Evolutionary conservation across 2,329 filamentous ascomycete genomes (phyloP), one percentile per base, ranked within the genome.

Genomic region (Juglanconis sp.): DNA sequence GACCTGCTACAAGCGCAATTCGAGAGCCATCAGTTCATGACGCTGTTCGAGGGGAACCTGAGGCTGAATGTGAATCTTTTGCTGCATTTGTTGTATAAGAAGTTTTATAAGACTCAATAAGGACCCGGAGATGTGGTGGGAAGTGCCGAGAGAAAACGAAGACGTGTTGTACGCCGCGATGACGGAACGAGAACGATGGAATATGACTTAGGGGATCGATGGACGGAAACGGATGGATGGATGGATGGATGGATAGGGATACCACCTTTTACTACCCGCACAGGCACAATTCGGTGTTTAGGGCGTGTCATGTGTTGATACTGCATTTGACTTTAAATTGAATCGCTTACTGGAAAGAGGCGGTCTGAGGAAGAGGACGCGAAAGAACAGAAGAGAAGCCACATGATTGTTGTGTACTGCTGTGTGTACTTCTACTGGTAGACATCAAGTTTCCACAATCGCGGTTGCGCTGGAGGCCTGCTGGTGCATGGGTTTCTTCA

Each of bases 41-140:
- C 91, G 70, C 81, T 98, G 63, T 99, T 99, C 70, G 92, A 96
- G 72, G 88, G 88, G 57, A 85, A 83, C 65, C 81, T 97, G 71
- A 88, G 90, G 76, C 84, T 99, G 70, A 98, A 98, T 74, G 95
- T 99, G 70, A 99, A 99, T 79, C 76, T 99, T 71, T 86, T 99
- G 77, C 81, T 99, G 80, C 95, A 99, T 82, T 81, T 98, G 74
- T 85, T 99, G 67, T 98, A 98, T 81, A 96, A 96, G 85, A 99
- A 99, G 82, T 99, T 99, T 76, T 99, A 99, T 73, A 80, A 86
- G 63, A 88, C 87, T 62, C 85, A 88, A 69, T 87, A 77, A 76
- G 54, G 50, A 56, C 24, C 24, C 24, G 24, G 24, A 24, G 24
- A 24, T 24, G 51, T 47, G 17, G 50, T 24, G 10, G 38, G 24